Conservation (phyloP, 345 rosid genomes). For the Citrus mangshanensis region DNA sequence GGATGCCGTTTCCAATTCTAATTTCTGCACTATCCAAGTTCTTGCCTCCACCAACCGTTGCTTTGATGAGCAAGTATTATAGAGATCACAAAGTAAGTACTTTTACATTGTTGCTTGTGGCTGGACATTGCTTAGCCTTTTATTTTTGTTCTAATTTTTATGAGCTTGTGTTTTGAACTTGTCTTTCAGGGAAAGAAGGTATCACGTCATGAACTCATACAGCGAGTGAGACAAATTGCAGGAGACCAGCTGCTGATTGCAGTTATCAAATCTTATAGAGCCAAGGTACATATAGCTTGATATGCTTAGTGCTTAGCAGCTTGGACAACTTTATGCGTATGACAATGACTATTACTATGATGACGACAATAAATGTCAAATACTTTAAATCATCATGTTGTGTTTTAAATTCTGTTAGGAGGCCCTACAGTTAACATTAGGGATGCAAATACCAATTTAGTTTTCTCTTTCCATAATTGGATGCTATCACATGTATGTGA, state of each 20-base stretch:
- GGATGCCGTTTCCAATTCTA: slow-evolving; percentile 70
- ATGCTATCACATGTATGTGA: background rate
- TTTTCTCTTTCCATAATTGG: background rate
- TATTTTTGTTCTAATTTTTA: background rate
- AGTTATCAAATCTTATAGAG: slow-evolving; percentile 55
- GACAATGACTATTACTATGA: background rate
- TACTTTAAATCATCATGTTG: background rate
- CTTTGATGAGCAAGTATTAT: slow-evolving; percentile 46
- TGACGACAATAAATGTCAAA: background rate
- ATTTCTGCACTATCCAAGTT: slow-evolving; percentile 57
- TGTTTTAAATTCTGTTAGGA: background rate
- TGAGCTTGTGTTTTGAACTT: background rate
- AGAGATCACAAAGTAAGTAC: slow-evolving; percentile 47
- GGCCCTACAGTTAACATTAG: background rate
- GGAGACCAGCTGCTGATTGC: slow-evolving; percentile 72
- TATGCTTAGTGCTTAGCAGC: background rate
- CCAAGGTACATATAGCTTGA: slow-evolving; percentile 32
- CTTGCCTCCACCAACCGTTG: slow-evolving; percentile 38
- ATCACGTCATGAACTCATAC: slow-evolving; percentile 55
- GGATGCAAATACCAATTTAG: background rate
- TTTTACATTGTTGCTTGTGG: background rate
- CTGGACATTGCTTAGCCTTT: background rate
- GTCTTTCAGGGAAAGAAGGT: slow-evolving; percentile 60
- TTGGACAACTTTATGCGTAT: background rate
- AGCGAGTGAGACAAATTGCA: slow-evolving; percentile 42